These are phyloP conservation scores for Chytriomyces hyalinus DNA, from an alignment of 192 early-diverging fungal genomes.

Conservation along the genomic window DNA sequence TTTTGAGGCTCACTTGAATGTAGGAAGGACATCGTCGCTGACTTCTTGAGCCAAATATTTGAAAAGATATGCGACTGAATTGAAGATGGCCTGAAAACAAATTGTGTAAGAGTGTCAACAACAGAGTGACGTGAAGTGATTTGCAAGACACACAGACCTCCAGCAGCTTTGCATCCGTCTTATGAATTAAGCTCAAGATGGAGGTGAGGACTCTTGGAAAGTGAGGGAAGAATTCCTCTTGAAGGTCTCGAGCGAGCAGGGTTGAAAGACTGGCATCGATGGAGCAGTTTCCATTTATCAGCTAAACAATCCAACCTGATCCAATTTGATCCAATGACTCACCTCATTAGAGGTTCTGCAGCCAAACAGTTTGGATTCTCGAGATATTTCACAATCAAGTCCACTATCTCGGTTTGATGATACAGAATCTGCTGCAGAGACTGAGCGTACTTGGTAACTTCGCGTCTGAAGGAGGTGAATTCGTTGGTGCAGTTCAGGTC, in stretches of 20 bases:
- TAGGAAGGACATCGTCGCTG: conserved; percentile 68
- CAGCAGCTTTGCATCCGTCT: conserved; percentile 72
- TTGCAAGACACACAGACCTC: conserved; percentile 57
- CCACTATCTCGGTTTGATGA: conserved; percentile 81
- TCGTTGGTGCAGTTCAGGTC: conserved; percentile 90
- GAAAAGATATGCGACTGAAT: conserved; percentile 88
- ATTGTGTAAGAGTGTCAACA: too few relatives aligned
- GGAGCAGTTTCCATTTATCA: background rate
- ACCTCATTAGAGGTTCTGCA: conserved; percentile 85
- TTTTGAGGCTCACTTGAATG: conserved; percentile 64
- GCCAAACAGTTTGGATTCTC: conserved; percentile 66
- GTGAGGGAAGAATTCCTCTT: conserved; percentile 85
- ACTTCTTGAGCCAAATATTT: conserved; percentile 83
- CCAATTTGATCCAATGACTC: conserved; percentile 34
- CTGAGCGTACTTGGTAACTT: conserved; percentile 67
- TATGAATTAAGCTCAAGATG: conserved; percentile 69
- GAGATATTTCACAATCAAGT: conserved; percentile 69
- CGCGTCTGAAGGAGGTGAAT: conserved; percentile 74
- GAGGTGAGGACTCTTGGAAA: conserved; percentile 69
- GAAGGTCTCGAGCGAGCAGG: conserved; percentile 88
- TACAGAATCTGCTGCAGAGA: conserved; percentile 88
- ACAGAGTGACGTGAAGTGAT: background rate
- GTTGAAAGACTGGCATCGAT: conserved; percentile 64
- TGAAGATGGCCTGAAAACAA: conserved; percentile 70
- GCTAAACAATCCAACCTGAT: background rate